Conservation (phyloP, 495 filamentous ascomycete genomes). For the Penicillium ucsense region DNA sequence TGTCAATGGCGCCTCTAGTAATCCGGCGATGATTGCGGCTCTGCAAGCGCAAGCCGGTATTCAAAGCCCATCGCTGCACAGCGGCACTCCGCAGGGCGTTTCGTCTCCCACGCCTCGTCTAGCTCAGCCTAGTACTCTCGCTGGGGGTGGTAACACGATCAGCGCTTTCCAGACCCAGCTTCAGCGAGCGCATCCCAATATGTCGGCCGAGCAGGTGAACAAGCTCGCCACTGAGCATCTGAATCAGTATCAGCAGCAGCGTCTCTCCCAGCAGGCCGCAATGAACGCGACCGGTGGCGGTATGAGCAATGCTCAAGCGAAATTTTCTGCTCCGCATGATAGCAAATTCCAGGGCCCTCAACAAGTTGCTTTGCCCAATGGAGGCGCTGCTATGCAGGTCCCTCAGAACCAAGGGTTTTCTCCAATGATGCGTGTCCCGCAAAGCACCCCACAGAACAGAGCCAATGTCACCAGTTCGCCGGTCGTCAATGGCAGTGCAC, state of each 20-base stretch:
- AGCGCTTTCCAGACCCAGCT: conserved; percentile 42
- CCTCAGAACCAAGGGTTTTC: conserved; percentile 59
- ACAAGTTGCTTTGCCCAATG: conserved; percentile 23
- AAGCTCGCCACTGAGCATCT: conserved; percentile 53
- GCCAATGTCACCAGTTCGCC: conserved; percentile 30
- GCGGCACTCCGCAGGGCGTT: conserved; percentile 31
- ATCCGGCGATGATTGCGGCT: conserved; percentile 41
- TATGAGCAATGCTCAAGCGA: conserved; percentile 27
- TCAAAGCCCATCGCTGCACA: conserved; percentile 40
- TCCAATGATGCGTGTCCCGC: conserved; percentile 62
- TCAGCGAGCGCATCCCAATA: conserved; percentile 44
- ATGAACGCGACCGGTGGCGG: conserved; percentile 59
- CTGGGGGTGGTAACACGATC: conserved; percentile 45
- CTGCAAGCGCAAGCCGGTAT: conserved; percentile 41
- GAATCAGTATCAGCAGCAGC: conserved; percentile 42
- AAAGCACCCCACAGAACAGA: conserved; percentile 38
- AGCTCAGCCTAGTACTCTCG: conserved; percentile 41
- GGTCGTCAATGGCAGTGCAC: conserved; percentile 29
- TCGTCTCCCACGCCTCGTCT: conserved; percentile 44
- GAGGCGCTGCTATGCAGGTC: conserved; percentile 30
- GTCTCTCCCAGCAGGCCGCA: conserved; percentile 44
- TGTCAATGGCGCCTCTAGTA: conserved; percentile 45
- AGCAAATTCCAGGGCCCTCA: conserved; percentile 27
- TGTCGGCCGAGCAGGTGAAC: conserved; percentile 48
- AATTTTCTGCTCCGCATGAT: conserved; percentile 35